These are phyloP conservation scores for Leccinum pellstonianum DNA, from an alignment of 768 basidiomycete genomes.

Conservation along the genomic window DNA sequence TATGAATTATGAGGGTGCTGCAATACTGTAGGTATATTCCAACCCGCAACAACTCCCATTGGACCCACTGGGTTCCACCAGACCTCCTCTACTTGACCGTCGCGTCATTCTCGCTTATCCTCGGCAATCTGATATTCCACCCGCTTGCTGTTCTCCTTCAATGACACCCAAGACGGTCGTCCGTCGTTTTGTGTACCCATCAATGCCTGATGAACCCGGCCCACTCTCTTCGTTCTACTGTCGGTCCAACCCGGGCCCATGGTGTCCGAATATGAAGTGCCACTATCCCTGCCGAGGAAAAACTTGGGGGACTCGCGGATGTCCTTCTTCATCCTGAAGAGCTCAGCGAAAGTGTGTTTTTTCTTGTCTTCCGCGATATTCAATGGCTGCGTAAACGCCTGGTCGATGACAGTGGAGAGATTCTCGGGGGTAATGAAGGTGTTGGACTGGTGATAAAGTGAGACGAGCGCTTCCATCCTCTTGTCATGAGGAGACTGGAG, in stretches of 20 bases:
- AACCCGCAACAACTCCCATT: too few species aligned
- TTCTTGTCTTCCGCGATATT: constrained; percentile 19
- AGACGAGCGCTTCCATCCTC: constrained; percentile 68
- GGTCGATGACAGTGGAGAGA: constrained; percentile 61
- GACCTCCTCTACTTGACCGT: constrained; percentile 5
- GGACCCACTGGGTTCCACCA: neutral
- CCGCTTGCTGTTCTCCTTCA: constrained; percentile 30
- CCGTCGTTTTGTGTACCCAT: constrained; percentile 33
- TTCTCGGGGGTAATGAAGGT: constrained; percentile 71
- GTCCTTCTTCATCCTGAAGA: constrained; percentile 14
- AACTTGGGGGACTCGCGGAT: constrained; percentile 21
- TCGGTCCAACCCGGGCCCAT: constrained; percentile 35
- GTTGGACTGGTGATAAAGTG: constrained; percentile 75
- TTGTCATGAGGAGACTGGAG: constrained; percentile 20
- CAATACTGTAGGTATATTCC: too few species aligned
- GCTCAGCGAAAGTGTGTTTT: constrained; percentile 15
- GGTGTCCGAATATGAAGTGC: constrained; percentile 12
- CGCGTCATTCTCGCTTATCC: constrained; percentile 8
- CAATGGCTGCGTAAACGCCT: constrained; percentile 46
- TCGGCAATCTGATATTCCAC: constrained; percentile 18
- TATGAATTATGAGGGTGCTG: too few species aligned
- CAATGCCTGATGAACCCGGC: constrained; percentile 25
- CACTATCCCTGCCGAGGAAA: constrained; percentile 29
- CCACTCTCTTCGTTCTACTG: constrained; percentile 25
- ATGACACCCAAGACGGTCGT: constrained; percentile 32